Conservation (phyloP, 2,329 filamentous ascomycete species). For the Arthrobotrys megalospora region DNA sequence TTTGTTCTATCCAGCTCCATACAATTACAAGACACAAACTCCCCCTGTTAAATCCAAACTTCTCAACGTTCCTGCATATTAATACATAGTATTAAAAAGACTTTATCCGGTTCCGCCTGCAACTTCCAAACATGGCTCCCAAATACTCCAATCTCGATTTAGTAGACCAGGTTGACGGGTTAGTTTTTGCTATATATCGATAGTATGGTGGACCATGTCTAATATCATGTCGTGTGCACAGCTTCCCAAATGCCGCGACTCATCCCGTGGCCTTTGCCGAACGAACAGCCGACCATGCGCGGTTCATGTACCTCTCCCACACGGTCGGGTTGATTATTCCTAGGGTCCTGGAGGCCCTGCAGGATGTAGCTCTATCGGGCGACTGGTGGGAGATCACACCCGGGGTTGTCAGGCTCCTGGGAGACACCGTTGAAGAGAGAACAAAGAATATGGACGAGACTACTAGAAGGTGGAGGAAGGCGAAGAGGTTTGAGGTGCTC, state of each 20-base stretch:
- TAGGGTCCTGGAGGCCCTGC: constrained; percentile 75
- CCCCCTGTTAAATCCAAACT: not conserved
- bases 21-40: not conserved
- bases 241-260: constrained; percentile 62
- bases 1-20: not conserved
- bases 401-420: constrained; percentile 55
- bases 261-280: constrained; percentile 62
- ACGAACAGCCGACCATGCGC: constrained; percentile 52
- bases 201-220: too few species aligned
- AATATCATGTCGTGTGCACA: constrained; percentile 12
- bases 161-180: constrained; percentile 62
- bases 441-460: constrained; percentile 74
- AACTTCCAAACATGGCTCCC: constrained; percentile 4
- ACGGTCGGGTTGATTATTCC: constrained; percentile 64
- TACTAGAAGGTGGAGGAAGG: constrained; percentile 77
- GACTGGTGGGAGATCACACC: constrained; percentile 72
- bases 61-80: constrained; percentile 9
- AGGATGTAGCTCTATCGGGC: constrained; percentile 82
- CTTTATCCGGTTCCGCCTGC: not conserved
- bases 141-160: constrained; percentile 62
- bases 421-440: constrained; percentile 74
- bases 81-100: not conserved
- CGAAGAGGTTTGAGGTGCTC: constrained; percentile 78
- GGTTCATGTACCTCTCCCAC: constrained; percentile 61
- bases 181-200: constrained; percentile 5